phyloP scores from a whole-genome alignment of 345 rosid species.

The Eucalyptus sideroxylon region DNA sequence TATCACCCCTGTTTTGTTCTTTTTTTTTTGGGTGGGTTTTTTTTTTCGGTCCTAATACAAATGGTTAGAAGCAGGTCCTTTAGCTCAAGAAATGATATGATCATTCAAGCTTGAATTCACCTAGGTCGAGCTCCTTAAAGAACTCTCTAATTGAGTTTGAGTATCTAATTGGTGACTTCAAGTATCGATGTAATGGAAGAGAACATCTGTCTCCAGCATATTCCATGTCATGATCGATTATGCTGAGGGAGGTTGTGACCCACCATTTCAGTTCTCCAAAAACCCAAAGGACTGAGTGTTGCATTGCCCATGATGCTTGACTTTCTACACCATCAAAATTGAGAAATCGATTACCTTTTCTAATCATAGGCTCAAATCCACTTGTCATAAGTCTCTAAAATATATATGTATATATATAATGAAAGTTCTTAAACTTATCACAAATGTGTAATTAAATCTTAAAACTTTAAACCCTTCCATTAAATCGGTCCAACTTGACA shows the following conservation, averaged over 20 bases:
- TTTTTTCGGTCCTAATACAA: background rate
- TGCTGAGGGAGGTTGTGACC: background rate
- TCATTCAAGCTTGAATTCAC: background rate
- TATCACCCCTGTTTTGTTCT: accelerated
- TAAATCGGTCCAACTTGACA: too few relatives aligned
- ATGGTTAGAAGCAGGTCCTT: background rate
- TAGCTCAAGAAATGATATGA: background rate
- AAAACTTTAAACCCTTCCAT: too few relatives aligned
- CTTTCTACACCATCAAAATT: background rate
- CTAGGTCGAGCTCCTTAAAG: background rate
- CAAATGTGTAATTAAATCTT: too few relatives aligned
- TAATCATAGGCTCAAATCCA: background rate
- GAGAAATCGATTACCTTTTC: background rate
- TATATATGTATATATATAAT: too few relatives aligned
- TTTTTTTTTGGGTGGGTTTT: background rate
- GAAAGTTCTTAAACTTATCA: too few relatives aligned
- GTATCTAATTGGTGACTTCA: background rate
- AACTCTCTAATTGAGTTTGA: background rate
- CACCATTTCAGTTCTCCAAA: background rate
- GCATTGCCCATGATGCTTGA: background rate
- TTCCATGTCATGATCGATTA: background rate
- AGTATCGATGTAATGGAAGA: background rate
- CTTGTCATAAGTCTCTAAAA: background rate
- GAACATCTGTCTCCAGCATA: background rate
- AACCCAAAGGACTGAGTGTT: background rate